Percentiles rank a stretch among this genome's conserved stretches.
Conservation (phyloP, 2,329 filamentous ascomycete genomes). For the Apiospora sp. region DNA sequence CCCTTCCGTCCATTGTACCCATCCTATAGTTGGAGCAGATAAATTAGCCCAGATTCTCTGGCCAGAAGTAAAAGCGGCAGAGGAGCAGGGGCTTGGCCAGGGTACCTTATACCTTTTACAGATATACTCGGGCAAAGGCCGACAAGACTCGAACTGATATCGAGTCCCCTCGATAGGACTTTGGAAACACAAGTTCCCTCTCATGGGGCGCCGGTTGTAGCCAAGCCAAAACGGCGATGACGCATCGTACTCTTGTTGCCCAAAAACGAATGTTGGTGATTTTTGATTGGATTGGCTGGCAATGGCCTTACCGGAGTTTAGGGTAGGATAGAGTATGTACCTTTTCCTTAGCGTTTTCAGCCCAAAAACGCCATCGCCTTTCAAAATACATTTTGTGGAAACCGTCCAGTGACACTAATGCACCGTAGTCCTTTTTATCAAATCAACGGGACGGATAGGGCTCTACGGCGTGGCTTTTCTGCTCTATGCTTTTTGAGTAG, state of each 20-base stretch:
- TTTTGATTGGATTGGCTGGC: not conserved
- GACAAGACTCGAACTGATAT: not conserved
- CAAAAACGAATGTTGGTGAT: not conserved
- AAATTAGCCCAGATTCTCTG: conserved; percentile 7
- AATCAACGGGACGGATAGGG: not conserved
- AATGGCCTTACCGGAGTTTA: too few relatives aligned
- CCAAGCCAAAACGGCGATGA: not conserved
- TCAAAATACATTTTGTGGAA: conserved; percentile 17
- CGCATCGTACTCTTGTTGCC: not conserved
- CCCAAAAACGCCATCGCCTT: not conserved
- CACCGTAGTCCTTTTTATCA: not conserved
- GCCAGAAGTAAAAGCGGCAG: not conserved
- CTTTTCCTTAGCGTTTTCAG: not conserved
- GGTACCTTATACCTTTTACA: not conserved
- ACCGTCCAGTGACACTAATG: not conserved
- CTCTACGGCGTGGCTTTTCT: not conserved
- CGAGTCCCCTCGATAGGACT: not conserved
- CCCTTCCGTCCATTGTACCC: not conserved
- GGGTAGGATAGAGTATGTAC: not conserved
- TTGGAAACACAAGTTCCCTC: not conserved
- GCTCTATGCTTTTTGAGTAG: not conserved
- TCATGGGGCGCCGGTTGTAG: not conserved
- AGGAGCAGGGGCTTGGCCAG: not conserved
- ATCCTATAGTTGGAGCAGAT: not conserved
- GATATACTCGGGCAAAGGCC: not conserved